These are phyloP conservation scores for Pichia sp. DNA, from an alignment of 1,139 yeast species.

Conservation along the genomic window DNA sequence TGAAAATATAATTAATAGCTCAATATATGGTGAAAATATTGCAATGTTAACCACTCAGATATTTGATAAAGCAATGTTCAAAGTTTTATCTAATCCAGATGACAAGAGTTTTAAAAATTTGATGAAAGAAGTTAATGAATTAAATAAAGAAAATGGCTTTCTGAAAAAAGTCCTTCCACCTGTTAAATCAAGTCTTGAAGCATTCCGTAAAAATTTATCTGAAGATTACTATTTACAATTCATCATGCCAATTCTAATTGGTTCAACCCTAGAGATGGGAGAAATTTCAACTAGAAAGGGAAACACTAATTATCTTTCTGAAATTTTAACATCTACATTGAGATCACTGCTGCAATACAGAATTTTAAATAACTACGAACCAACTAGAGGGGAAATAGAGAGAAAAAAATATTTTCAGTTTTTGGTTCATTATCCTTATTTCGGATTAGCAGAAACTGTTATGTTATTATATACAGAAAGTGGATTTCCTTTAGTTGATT, in stretches of 20 bases:
- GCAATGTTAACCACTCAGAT: conserved; percentile 19
- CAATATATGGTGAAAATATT: conserved; percentile 22
- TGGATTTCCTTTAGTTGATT: conserved; percentile 34
- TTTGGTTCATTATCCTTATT: conserved; percentile 19
- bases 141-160: conserved; percentile 14
- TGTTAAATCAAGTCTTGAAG: neutral
- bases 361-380: conserved; percentile 20
- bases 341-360: conserved; percentile 35
- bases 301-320: conserved; percentile 20
- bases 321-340: conserved; percentile 29
- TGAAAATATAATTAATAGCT: neutral
- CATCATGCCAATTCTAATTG: conserved; percentile 32
- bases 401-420: conserved; percentile 9
- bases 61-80: conserved; percentile 22
- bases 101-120: conserved; percentile 14
- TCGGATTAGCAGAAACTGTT: conserved; percentile 37
- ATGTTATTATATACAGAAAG: conserved; percentile 40
- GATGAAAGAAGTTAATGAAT: conserved; percentile 13
- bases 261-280: conserved; percentile 50
- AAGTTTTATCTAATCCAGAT: conserved; percentile 20
- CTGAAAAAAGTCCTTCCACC: conserved; percentile 8
- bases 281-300: conserved; percentile 49
- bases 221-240: conserved; percentile 14
- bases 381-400: conserved; percentile 13
- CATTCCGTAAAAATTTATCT: conserved; percentile 8